These are phyloP conservation scores for Wickerhamiella hasegawae DNA, from an alignment of 805 yeast genomes.

Conservation along the genomic window DNA sequence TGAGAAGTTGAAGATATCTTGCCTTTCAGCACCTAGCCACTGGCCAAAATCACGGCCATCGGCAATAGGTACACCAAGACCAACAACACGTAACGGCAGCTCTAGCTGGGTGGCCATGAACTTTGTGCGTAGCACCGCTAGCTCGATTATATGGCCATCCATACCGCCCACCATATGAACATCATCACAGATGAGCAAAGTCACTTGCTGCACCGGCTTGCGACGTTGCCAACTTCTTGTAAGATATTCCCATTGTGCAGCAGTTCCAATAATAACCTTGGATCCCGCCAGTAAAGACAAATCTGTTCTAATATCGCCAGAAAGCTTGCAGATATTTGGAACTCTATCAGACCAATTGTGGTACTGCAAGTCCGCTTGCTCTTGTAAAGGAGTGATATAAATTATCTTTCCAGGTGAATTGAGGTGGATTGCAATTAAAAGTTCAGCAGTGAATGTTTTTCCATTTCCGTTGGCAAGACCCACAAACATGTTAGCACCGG, in stretches of 20 bases:
- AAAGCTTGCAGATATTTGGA: constrained; percentile 34
- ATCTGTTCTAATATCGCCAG: constrained; percentile 42
- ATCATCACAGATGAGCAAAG: constrained; percentile 71
- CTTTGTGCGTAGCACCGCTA: constrained; percentile 50
- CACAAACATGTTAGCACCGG: constrained; percentile 43
- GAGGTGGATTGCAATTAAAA: constrained; percentile 64
- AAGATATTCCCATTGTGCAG: constrained; percentile 55
- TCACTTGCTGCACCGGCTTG: constrained; percentile 44
- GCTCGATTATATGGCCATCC: constrained; percentile 53
- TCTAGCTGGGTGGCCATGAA: constrained; percentile 55
- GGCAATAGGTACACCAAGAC: constrained; percentile 50
- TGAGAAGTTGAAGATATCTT: constrained; percentile 49
- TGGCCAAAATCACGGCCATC: constrained; percentile 66
- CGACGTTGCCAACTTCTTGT: constrained; percentile 76
- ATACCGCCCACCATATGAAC: constrained; percentile 48
- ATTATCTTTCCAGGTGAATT: constrained; percentile 52
- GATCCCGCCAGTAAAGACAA: constrained; percentile 37
- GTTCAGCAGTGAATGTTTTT: constrained; percentile 47
- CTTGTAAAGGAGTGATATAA: constrained; percentile 52
- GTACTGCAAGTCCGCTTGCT: constrained; percentile 30
- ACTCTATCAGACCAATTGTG: constrained; percentile 40
- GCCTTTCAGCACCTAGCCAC: constrained; percentile 64
- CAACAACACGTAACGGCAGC: constrained; percentile 44
- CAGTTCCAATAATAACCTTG: constrained; percentile 64
- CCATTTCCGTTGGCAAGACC: constrained; percentile 35